A percentile compares a stretch with the other conserved stretches of the same genome.
Evolutionary conservation across 106 monocot species (phyloP).

Genomic region (Triglochin maritima): DNA sequence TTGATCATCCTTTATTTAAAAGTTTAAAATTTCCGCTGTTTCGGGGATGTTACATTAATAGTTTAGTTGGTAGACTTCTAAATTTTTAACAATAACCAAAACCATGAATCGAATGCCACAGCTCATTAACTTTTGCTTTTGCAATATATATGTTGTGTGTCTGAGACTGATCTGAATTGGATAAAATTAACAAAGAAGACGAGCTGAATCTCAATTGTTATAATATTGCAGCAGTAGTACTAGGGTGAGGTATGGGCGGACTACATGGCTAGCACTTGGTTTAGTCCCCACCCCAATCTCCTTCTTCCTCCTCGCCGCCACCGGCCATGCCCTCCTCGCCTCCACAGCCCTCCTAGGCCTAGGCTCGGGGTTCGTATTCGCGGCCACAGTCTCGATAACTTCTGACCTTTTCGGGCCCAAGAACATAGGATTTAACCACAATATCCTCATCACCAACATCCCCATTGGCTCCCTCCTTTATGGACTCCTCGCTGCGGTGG

Average conservation of each 20-base stretch:
- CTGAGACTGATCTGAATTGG: too few relatives aligned
- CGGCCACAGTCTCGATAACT: conserved; percentile 60
- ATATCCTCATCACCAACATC: conserved; percentile 83
- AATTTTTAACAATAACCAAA: too few relatives aligned
- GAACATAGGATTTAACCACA: conserved; percentile 73
- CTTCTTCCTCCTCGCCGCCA: conserved; percentile 43
- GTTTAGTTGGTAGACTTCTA: too few relatives aligned
- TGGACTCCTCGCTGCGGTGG: conserved; percentile 55
- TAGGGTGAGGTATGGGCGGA: conserved; percentile 51
- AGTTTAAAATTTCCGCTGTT: too few relatives aligned
- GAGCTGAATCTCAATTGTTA: too few relatives aligned
- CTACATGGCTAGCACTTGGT: conserved; percentile 64
- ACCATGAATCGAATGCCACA: too few relatives aligned
- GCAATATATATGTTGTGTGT: too few relatives aligned
- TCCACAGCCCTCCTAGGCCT: conserved; percentile 64
- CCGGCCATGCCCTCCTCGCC: conserved; percentile 20
- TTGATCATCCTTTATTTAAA: too few relatives aligned
- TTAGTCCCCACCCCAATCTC: conserved; percentile 51
- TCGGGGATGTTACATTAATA: too few relatives aligned
- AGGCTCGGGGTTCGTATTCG: conserved; percentile 84
- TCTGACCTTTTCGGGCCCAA: conserved; percentile 73
- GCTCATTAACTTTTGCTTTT: too few relatives aligned
- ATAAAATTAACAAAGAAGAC: too few relatives aligned
- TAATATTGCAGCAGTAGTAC: conserved; percentile 6
- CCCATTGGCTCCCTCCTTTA: conserved; percentile 78